Base-by-base conservation (phyloP, 768 basidiomycete genomes). In the Agrocybe chaxingu region DNA sequence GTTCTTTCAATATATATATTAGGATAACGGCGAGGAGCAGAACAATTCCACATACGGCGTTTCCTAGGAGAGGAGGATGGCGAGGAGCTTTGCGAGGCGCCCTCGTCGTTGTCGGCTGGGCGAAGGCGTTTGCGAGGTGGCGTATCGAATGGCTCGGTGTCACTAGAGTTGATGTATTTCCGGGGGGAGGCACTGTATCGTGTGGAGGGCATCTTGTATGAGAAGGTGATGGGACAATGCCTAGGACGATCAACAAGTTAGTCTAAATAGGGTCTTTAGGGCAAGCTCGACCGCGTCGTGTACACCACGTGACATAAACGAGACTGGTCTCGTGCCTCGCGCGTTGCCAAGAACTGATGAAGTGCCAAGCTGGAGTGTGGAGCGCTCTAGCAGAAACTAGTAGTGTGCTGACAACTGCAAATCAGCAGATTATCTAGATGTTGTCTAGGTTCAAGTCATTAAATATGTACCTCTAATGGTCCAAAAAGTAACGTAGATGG, bases 401-500 rank as follows among this genome's bases (percentile, higher is more conserved):
- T 24, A 24, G 37, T 7, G 3, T 39, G 37, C 9, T 16, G 16
- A 16, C 16, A 16, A 16, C 16, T 16, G 16, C 16, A 16, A 16
- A 16, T 16, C 16, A 16, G 16, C 16, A 16, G 16, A 10, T 39
- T 24, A 24, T 24, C 24, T 24, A 24, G 24, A 5, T 5, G 5
- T 24, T 24, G 24, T 24, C 24, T 24, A 24, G 24, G 5, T 24
- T 24, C 24, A 5, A 5, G 24, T 5, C 3, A 24, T 5, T 24
- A 24, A 24, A 24, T 24, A 24, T 24, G 24, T 24, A 24, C 5
- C 3, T 24, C 24, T 24, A 24, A 24, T 24, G 24, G 24, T 24
- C 42, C 69, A 55, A 29, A 70, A 35, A 37, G 63, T 29, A 4
- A 58, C 56, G 24, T 24, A 16, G 73, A 64, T 19, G 74, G 74